Evolutionary conservation across 2,329 filamentous ascomycete species (phyloP), one percentile per base, ranked within the genome.

Genomic region (Aspergillus neoniger): DNA sequence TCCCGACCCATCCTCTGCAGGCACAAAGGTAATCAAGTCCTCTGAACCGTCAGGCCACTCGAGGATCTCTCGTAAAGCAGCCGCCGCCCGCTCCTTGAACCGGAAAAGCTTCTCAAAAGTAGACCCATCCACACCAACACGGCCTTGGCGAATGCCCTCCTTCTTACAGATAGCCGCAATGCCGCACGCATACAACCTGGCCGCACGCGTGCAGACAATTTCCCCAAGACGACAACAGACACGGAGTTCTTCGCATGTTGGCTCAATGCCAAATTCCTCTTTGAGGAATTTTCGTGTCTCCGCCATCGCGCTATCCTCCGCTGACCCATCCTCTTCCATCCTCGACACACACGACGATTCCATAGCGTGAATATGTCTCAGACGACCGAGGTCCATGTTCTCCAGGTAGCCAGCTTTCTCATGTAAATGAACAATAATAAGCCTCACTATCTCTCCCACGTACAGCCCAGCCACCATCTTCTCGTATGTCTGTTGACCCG

Each of bases 131-230:
- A 95, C 94, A 67, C 94, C 94, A 30, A 98, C 93, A 76, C 96
- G 92, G 79, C 91, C 96, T 30, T 85, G 83, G 70, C 88, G 79
- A 76, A 92, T 91, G 63, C 85, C 83, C 84, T 96, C 96, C 87
- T 97, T 97, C 82, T 89, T 96, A 84, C 90, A 91, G 71, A 98
- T 96, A 59, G 93, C 95, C n/a, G 94, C 92, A 60, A 98, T 91
- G 74, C 94, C 95, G 72, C 94, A 98, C 17, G 93, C 89, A 43
- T 92, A 96, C 52, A 98, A 86, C 63, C 95, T 91, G 48, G 95
- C 94, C 23, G 92, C 91, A 63, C 95, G 91, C 15, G 91, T 96
- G 49, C 92, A 93, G 66, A 98, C 96, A 50, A 99, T 83, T 79
- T 97, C 92, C n/a, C 92, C 90, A 32, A 96, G 86, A 64, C 90